Evolutionary conservation across 495 filamentous ascomycete species (phyloP).

Genomic region (Saxispiralis lemnorum): DNA sequence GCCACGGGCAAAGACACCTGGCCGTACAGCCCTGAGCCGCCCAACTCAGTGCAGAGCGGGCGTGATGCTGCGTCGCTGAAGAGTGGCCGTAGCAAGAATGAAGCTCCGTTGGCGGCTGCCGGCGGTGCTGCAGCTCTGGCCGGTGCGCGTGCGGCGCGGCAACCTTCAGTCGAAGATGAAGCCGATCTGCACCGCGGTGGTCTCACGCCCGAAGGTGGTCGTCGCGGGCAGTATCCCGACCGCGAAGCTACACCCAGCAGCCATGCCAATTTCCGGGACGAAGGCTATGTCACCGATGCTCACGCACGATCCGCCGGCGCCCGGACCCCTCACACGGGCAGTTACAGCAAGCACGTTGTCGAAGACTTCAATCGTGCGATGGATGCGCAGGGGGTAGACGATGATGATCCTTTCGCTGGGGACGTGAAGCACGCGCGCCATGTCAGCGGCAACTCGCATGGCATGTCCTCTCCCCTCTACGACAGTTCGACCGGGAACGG

Average conservation of each 20-base stretch:
- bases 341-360: constrained; percentile 26
- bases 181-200: background rate
- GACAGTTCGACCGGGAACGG: constrained; percentile 78
- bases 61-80: constrained; percentile 1
- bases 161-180: constrained; percentile 9
- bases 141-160: constrained; percentile 3
- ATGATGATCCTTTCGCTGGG: constrained; percentile 31
- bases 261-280: constrained; percentile 9
- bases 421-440: constrained; percentile 43
- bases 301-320: constrained; percentile 34
- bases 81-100: constrained; percentile 29
- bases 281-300: constrained; percentile 14
- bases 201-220: constrained; percentile 3
- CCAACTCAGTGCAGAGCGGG: background rate
- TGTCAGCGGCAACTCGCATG: constrained; percentile 78
- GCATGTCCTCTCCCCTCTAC: constrained; percentile 74
- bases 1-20: constrained; percentile 16
- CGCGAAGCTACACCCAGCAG: constrained; percentile 9
- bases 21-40: constrained; percentile 13
- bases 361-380: constrained; percentile 25
- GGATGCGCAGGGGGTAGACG: constrained; percentile 36
- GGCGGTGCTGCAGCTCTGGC: constrained; percentile 10
- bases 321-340: constrained; percentile 40
- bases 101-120: constrained; percentile 32
- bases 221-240: constrained; percentile 1